Conservation (phyloP, 208 protist species). For the Wallacemonas sp. region DNA sequence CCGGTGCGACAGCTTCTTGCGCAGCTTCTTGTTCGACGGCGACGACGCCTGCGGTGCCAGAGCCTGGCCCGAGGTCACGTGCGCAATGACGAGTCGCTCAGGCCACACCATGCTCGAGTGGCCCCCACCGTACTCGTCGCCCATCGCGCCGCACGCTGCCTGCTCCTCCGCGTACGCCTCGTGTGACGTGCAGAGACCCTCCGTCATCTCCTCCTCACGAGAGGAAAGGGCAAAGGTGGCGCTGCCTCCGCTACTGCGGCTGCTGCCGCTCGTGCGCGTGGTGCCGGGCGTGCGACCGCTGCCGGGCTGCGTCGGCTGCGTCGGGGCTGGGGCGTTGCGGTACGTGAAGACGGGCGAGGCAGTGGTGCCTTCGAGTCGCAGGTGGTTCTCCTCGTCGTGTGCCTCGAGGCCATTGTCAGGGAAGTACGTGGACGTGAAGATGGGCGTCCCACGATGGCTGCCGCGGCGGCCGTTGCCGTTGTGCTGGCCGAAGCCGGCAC, state of each 20-base stretch:
- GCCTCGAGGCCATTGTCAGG: constrained; percentile 5
- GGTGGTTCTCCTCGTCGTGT: constrained; percentile 27
- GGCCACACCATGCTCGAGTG: too few relatives aligned
- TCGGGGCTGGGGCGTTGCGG: constrained; percentile 4
- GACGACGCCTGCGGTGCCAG: too few relatives aligned
- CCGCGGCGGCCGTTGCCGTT: constrained; percentile 25
- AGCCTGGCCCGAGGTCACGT: too few relatives aligned
- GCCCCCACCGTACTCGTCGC: too few relatives aligned
- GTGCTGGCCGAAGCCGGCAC: constrained; percentile 16
- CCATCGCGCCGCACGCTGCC: too few relatives aligned
- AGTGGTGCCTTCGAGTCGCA: background rate
- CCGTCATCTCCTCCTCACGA: background rate
- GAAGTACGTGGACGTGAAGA: constrained; percentile 37
- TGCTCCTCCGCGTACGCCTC: background rate
- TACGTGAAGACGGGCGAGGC: constrained; percentile 19
- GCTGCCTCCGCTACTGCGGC: constrained; percentile 21
- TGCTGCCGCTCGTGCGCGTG: background rate
- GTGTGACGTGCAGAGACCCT: background rate
- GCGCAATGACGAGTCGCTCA: too few relatives aligned
- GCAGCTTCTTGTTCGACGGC: constrained; percentile 69
- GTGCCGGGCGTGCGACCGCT: constrained; percentile 18
- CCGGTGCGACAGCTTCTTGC: constrained; percentile 43
- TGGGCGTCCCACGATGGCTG: background rate
- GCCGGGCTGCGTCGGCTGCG: constrained; percentile 6
- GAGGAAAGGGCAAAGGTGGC: background rate